phyloP scores from a whole-genome alignment of 257 asterid species.

The Hygrophila difformis region DNA sequence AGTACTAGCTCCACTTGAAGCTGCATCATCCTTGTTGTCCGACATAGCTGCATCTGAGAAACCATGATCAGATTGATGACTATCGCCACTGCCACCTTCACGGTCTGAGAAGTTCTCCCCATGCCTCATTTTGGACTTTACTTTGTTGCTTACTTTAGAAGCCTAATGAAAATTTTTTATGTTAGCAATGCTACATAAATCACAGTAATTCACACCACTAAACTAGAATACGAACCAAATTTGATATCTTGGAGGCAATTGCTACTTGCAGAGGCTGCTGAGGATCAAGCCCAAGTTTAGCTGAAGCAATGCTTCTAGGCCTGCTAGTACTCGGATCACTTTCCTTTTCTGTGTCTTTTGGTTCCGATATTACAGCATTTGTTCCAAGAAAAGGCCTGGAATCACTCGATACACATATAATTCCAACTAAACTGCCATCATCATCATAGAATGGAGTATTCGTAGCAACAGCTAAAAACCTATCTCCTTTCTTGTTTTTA shows the following conservation, averaged over 20 bases:
- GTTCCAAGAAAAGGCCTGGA: conserved; percentile 50
- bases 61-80: conserved; percentile 60
- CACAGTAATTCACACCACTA: neutral
- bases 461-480: conserved; percentile 48
- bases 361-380: conserved; percentile 22
- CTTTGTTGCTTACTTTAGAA: conserved; percentile 81
- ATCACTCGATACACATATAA: conserved; percentile 59
- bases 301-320: conserved; percentile 39
- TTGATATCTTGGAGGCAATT: conserved; percentile 72
- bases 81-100: conserved; percentile 70
- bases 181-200: conserved; percentile 25
- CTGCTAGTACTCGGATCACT: conserved; percentile 33
- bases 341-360: conserved; percentile 25
- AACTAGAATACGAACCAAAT: conserved; percentile 51
- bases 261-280: conserved; percentile 83
- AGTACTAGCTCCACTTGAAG: conserved; percentile 85
- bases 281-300: conserved; percentile 64
- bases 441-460: conserved; percentile 80
- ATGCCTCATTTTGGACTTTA: conserved; percentile 63
- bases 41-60: conserved; percentile 31
- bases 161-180: conserved; percentile 42
- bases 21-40: conserved; percentile 73
- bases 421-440: conserved; percentile 58
- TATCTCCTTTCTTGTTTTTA: conserved; percentile 49
- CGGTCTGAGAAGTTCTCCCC: conserved; percentile 37